Percentiles rank a stretch among this genome's conserved stretches.
These are phyloP conservation scores for Schizochytrium sp. DNA, from an alignment of 108 stramenopile species.

Conservation along the genomic window DNA sequence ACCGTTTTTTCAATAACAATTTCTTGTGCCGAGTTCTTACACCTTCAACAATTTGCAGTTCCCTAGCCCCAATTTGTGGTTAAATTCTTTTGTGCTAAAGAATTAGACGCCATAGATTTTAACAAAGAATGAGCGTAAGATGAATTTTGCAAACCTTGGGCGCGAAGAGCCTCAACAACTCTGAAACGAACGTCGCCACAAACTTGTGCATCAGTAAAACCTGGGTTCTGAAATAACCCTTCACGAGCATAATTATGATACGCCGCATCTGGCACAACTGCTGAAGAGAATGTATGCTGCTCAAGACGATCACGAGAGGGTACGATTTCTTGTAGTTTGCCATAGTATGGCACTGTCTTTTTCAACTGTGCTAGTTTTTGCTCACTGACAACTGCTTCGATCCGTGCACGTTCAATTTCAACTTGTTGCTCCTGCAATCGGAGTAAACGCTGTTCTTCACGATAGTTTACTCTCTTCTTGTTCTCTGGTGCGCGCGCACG, in stretches of 20 bases:
- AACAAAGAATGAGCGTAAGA: conserved; percentile 38
- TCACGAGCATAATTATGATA: conserved; percentile 17
- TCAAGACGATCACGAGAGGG: background rate
- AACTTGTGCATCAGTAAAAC: conserved; percentile 10
- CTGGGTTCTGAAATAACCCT: conserved; percentile 33
- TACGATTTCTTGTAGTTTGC: conserved; percentile 36
- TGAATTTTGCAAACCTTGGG: conserved; percentile 4
- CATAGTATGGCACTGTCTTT: background rate
- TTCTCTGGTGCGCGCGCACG: conserved; percentile 29
- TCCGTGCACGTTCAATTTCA: background rate
- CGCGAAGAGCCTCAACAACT: conserved; percentile 28
- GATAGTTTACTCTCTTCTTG: background rate
- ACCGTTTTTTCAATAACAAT: background rate
- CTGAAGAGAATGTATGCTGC: conserved; percentile 7
- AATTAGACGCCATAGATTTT: background rate
- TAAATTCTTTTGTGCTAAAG: conserved; percentile 1
- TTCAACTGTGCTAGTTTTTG: background rate
- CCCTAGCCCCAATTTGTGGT: background rate
- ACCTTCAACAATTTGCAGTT: background rate
- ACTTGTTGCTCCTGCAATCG: background rate
- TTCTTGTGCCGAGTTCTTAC: background rate
- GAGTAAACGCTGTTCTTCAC: background rate
- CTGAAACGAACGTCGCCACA: conserved; percentile 35
- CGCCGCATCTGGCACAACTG: conserved; percentile 42
- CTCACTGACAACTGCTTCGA: background rate